Evolutionary conservation across 345 rosid species (phyloP), one percentile per base, ranked within the genome.

Genomic region (Rubroshorea leprosula): DNA sequence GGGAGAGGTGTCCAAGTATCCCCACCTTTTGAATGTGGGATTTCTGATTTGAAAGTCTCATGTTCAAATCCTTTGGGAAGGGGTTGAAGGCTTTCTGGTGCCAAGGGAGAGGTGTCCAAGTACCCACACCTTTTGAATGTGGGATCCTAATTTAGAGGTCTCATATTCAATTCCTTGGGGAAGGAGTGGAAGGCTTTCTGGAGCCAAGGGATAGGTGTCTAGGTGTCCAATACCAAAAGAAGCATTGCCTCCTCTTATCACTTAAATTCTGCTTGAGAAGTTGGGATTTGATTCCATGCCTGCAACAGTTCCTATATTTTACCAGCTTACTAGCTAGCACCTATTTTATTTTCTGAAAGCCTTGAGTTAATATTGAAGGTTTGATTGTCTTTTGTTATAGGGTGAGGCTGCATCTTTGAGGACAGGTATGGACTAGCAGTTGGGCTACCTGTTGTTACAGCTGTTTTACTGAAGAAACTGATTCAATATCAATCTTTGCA

Each of bases 371-470:
- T 39, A 52, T 46, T 31, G 26, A 46, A 29, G 35, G 57, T 54
- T 60, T 21, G 31, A n/a, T n/a, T 43, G n/a, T 55, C 60, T 26
- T 62, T 25, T 58, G 7, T 47, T 70, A 12, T 75, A 93, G 97
- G 99, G 98, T 35, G 97, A 83, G 65, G 87, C 98, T 55, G 97
- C 94, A 68, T 76, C 96, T 9, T 58, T 93, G 74, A 57, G 89
- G 99, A 93, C 79, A 78, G 67, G 71, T 93, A 80, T 59, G 99
- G 97, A 57, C 69, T 93, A 48, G 66, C 81, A 3, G 15, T 75
- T 45, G 99, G 97, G 53, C 86, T 93, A 68, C 99, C 98, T 41
- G 51, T 80, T 39, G 93, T 96, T 62, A 83, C 94, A 15, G 83
- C 85, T 38, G 64, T 75, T 49, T 78, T 89, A 64, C 50, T 81